These are phyloP conservation scores for Aspergillus sp. DNA, from an alignment of 2,329 filamentous ascomycete genomes.

Conservation along the genomic window DNA sequence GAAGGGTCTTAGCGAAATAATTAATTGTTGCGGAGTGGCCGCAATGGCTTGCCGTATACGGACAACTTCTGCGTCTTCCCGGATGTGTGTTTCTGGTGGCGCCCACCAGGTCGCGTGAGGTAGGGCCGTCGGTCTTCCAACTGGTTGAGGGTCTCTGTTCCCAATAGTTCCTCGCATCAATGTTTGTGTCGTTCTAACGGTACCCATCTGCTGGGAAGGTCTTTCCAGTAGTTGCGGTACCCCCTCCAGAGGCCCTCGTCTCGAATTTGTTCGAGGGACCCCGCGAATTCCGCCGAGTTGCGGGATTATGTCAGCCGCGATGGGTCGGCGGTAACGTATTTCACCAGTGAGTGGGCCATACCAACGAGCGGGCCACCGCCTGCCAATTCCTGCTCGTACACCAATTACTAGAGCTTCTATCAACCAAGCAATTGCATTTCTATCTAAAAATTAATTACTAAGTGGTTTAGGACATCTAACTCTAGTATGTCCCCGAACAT, in stretches of 20 bases:
- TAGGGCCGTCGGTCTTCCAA: not conserved
- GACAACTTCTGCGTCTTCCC: not conserved
- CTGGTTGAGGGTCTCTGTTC: not conserved
- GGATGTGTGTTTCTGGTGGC: not conserved
- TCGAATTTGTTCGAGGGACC: not conserved
- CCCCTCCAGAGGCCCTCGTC: not conserved
- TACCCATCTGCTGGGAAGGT: not conserved
- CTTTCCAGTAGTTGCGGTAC: not conserved
- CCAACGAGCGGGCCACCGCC: too few relatives aligned
- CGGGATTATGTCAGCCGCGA: not conserved
- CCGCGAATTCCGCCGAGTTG: not conserved
- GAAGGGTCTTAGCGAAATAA: not conserved
- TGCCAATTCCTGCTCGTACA: too few relatives aligned
- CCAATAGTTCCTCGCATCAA: not conserved
- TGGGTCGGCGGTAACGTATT: not conserved
- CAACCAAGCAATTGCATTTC: too few relatives aligned
- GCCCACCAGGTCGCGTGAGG: not conserved
- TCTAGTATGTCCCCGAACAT: too few relatives aligned
- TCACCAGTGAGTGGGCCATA: too few relatives aligned
- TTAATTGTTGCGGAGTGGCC: not conserved
- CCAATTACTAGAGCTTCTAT: too few relatives aligned
- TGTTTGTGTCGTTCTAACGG: not conserved
- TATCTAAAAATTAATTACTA: too few relatives aligned
- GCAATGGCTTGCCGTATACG: not conserved
- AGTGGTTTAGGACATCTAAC: too few relatives aligned